Conservation (phyloP, 345 rosid genomes). For the Nephelium lappaceum region DNA sequence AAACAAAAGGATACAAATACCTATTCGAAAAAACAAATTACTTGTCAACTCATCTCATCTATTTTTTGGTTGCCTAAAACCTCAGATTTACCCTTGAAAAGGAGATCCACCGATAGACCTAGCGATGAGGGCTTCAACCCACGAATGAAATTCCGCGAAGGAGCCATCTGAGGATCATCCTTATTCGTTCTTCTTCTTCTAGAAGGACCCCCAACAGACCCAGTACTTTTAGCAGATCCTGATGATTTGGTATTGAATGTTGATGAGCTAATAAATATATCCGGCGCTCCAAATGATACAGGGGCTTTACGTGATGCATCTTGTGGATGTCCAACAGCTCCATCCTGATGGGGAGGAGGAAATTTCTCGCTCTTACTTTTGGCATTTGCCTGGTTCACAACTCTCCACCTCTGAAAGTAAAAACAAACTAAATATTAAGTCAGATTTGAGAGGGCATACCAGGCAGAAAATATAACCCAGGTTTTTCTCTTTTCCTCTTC, state of each 20-base stretch:
- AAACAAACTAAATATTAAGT: conserved; percentile 2
- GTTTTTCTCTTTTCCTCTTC: neutral
- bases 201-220: conserved; percentile 42
- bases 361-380: conserved; percentile 95
- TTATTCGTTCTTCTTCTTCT: conserved; percentile 44
- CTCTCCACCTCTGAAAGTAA: conserved; percentile 55
- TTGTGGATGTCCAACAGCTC: conserved; percentile 60
- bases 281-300: conserved; percentile 42
- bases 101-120: conserved; percentile 54
- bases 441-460: neutral
- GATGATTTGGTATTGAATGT: conserved; percentile 43
- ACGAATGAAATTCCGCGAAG: conserved; percentile 51
- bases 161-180: conserved; percentile 45
- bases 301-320: conserved; percentile 49
- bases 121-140: conserved; percentile 57
- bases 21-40: conserved; percentile 10
- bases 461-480: conserved; percentile 1
- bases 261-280: conserved; percentile 43
- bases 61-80: conserved; percentile 50
- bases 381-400: conserved; percentile 51
- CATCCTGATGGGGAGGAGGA: conserved; percentile 95
- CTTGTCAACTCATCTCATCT: neutral
- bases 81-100: conserved; percentile 63
- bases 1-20: conserved; percentile 1
- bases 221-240: conserved; percentile 36